Conservation (phyloP, 139 green algal species). For the Chlamydomonas incerta region DNA sequence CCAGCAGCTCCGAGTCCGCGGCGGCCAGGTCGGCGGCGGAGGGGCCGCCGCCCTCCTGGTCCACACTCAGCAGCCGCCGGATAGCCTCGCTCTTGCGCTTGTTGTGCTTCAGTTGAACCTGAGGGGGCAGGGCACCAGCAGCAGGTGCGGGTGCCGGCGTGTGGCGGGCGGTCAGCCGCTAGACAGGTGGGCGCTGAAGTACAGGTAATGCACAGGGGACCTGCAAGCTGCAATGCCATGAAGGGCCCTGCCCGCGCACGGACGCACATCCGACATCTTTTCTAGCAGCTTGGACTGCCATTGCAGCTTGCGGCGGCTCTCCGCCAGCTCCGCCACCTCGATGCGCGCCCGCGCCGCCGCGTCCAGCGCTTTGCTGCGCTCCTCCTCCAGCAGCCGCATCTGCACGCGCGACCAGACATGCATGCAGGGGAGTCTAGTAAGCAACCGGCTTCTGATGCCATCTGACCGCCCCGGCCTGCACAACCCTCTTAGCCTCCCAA, state of each 20-base stretch:
- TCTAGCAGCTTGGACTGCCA: slow-evolving; percentile 75
- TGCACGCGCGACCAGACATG: too few species aligned
- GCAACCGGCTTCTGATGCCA: too few species aligned
- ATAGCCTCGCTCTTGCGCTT: slow-evolving; percentile 71
- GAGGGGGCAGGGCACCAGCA: neutral
- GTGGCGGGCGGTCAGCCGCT: too few species aligned
- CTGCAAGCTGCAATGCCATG: too few species aligned
- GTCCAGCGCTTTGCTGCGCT: slow-evolving; percentile 66
- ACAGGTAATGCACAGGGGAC: too few species aligned
- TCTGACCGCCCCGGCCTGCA: too few species aligned
- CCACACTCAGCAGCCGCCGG: slow-evolving; percentile 54
- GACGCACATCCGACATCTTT: slow-evolving; percentile 70
- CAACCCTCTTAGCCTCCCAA: too few species aligned
- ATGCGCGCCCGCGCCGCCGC: slow-evolving; percentile 55
- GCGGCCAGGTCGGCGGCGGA: neutral
- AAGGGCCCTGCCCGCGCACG: too few species aligned
- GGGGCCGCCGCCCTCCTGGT: neutral
- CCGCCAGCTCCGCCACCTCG: slow-evolving; percentile 65
- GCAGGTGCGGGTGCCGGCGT: too few species aligned
- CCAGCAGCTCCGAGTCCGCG: neutral
- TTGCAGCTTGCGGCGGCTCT: slow-evolving; percentile 64
- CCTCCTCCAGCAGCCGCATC: slow-evolving; percentile 61
- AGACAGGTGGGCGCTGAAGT: too few species aligned
- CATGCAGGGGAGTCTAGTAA: too few species aligned
- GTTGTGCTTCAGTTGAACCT: slow-evolving; percentile 75